A percentile compares a stretch with the other conserved stretches of the same genome.
Conservation (phyloP, 176 grass and related monocot species). For the Coix lacrymajobi region DNA sequence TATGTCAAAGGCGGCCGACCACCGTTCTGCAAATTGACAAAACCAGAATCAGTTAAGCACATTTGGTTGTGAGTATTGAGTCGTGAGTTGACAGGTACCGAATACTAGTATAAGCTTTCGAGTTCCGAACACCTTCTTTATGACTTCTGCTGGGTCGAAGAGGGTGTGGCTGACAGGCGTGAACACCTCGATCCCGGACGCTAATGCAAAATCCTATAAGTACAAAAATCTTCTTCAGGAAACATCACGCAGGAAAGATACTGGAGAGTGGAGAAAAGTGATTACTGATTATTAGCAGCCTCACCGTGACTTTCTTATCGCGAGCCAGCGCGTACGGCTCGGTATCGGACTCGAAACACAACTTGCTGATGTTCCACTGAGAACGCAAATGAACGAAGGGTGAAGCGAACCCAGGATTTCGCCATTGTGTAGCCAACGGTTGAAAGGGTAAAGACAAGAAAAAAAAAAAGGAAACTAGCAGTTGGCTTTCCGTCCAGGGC, state of each 20-base stretch:
- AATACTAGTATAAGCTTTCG: neutral
- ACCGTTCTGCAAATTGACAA: slow-evolving; percentile 46
- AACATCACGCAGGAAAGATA: neutral
- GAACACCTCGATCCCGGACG: slow-evolving; percentile 62
- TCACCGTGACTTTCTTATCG: slow-evolving; percentile 73
- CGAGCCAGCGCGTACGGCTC: slow-evolving; percentile 66
- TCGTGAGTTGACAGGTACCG: neutral
- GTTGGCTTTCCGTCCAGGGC: neutral
- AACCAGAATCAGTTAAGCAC: neutral
- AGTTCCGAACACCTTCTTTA: slow-evolving; percentile 48
- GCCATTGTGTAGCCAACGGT: neutral
- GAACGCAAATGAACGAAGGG: slow-evolving; percentile 10
- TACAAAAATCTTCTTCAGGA: neutral
- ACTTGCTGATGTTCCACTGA: slow-evolving; percentile 77
- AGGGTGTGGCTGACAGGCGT: slow-evolving; percentile 79
- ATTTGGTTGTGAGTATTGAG: neutral
- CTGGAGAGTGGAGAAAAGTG: neutral
- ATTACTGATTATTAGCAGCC: neutral
- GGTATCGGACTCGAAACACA: slow-evolving; percentile 85
- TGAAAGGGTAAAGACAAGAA: neutral
- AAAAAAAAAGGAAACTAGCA: neutral
- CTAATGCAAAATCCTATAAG: slow-evolving; percentile 66
- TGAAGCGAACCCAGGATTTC: neutral
- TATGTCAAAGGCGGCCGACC: slow-evolving; percentile 67
- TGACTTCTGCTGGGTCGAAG: slow-evolving; percentile 60